Evolutionary conservation across 768 basidiomycete species (phyloP), one percentile per base, ranked within the genome.

Genomic region (Imleria badia): DNA sequence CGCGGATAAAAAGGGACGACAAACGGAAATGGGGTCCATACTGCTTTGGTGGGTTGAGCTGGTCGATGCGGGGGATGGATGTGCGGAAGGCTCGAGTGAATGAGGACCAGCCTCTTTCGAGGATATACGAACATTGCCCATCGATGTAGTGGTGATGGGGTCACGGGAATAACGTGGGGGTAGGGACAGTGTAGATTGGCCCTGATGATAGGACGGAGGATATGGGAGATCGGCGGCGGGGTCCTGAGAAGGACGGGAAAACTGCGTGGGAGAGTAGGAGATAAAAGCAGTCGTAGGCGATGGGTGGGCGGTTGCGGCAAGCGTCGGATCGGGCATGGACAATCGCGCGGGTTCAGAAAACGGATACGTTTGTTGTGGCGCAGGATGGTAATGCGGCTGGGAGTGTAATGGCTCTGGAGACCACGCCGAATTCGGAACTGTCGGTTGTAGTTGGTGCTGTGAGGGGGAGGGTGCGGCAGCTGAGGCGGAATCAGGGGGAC

Each of bases 151-250:
- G 76, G 47, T 73, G 69, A 30, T 76, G 69, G 48, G 73, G 42
- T 83, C 77, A 43, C 80, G 74, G 39, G 82, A 75, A 68, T 75
- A 84, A 15, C 80, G 82, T 35, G 81, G 78, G 3, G 66, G 44
- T 45, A 62, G 23, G 34, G 60, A 47, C 19, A 54, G 63, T 15
- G 56, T 10, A 23, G 62, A 54, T 20, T 69, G 72, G 22, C 52
- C 56, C 20, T 64, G 66, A 40, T 60, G 57, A 50, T 69, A 72
- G 0, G 61, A 20, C 3, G 48, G 15, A 10, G 75, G 55, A 60
- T 79, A 80, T 20, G 74, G 59, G 29, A 77, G 45, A 19, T 81
- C 79, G 35, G 69, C 51, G n/a, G 75, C 59, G 33, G 76, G 15
- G 22, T 65, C 63, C 54, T 66, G 66, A 11, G 69, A 61, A 45